phyloP scores from a whole-genome alignment of 2,329 filamentous ascomycete genomes.

The Fusarium duplospermum region DNA sequence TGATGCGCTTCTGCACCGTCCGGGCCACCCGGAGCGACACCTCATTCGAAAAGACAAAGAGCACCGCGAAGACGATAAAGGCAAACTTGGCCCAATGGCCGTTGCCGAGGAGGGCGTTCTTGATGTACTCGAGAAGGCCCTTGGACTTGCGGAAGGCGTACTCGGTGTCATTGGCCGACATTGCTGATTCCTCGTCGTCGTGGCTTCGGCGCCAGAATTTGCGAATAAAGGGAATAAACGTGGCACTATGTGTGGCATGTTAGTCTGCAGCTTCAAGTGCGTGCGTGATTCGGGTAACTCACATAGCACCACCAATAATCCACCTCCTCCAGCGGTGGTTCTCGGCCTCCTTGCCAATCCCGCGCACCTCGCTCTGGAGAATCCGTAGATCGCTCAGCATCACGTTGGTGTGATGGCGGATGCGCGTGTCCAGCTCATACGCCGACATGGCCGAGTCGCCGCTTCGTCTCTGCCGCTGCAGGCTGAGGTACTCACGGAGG shows the following conservation, averaged over 20 bases:
- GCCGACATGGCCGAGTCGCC: constrained; percentile 46
- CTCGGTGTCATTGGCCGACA: constrained; percentile 64
- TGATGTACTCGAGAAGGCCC: constrained; percentile 62
- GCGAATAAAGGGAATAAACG: constrained; percentile 64
- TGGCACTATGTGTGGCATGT: constrained; percentile 54
- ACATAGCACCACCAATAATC: constrained; percentile 64
- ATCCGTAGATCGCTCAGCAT: constrained; percentile 58
- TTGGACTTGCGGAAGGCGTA: constrained; percentile 66
- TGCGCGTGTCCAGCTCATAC: constrained; percentile 55
- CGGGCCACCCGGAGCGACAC: constrained; percentile 66
- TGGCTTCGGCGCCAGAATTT: constrained; percentile 61
- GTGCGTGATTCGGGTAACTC: constrained; percentile 39
- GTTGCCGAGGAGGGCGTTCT: constrained; percentile 56
- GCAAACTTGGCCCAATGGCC: constrained; percentile 61
- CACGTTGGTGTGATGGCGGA: constrained; percentile 56
- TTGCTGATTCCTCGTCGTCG: constrained; percentile 52
- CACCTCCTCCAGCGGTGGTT: constrained; percentile 64
- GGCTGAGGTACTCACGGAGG: constrained; percentile 50
- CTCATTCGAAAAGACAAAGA: constrained; percentile 70
- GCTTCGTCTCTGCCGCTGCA: constrained; percentile 47
- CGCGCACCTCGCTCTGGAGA: constrained; percentile 58
- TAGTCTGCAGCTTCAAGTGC: background rate
- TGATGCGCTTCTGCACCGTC: constrained; percentile 63
- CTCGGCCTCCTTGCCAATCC: constrained; percentile 58
- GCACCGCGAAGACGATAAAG: constrained; percentile 66